A percentile compares a stretch with the other conserved stretches of the same genome.
Evolutionary conservation across 2,329 filamentous ascomycete genomes (phyloP).

Genomic region (Microcyclospora pomicola): DNA sequence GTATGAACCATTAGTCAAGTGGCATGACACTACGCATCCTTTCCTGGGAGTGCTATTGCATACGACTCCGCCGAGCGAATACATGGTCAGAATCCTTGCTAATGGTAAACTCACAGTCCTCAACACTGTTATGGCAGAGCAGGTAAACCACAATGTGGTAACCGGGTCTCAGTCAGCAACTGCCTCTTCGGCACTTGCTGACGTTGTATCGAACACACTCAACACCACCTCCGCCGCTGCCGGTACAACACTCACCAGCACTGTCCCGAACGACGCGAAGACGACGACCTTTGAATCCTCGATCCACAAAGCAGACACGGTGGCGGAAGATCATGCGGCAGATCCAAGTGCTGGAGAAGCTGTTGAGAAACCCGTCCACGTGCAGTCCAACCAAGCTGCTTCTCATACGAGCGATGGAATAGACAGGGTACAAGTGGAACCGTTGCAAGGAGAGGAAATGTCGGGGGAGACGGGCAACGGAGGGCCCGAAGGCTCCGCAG

Average conservation of each 20-base stretch:
- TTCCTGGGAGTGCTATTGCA: too few species aligned
- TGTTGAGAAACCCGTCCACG: conserved; percentile 6
- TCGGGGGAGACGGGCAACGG: conserved; percentile 37
- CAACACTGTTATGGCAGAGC: conserved; percentile 56
- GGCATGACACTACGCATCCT: too few species aligned
- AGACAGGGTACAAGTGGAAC: conserved; percentile 2
- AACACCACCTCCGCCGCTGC: conserved; percentile 42
- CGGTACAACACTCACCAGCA: conserved; percentile 26
- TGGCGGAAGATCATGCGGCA: conserved; percentile 10
- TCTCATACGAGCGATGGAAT: conserved; percentile 1
- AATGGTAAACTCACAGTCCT: conserved; percentile 7
- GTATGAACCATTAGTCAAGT: too few species aligned
- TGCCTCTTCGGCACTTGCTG: conserved; percentile 42
- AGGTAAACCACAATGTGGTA: conserved; percentile 57
- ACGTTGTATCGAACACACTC: conserved; percentile 45
- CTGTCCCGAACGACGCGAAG: conserved; percentile 28
- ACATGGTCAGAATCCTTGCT: too few species aligned
- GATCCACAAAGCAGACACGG: conserved; percentile 3
- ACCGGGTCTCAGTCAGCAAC: conserved; percentile 55
- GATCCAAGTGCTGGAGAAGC: conserved; percentile 22
- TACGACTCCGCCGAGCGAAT: too few species aligned
- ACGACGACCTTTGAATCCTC: conserved; percentile 13
- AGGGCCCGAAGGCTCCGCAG: conserved; percentile 51
- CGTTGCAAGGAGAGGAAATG: conserved; percentile 21
- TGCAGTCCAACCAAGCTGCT: conserved; percentile 1